A percentile compares a stretch with the other conserved stretches of the same genome.
Evolutionary conservation across 2,329 filamentous ascomycete genomes (phyloP).

Genomic region (Fusarium kyushuense): DNA sequence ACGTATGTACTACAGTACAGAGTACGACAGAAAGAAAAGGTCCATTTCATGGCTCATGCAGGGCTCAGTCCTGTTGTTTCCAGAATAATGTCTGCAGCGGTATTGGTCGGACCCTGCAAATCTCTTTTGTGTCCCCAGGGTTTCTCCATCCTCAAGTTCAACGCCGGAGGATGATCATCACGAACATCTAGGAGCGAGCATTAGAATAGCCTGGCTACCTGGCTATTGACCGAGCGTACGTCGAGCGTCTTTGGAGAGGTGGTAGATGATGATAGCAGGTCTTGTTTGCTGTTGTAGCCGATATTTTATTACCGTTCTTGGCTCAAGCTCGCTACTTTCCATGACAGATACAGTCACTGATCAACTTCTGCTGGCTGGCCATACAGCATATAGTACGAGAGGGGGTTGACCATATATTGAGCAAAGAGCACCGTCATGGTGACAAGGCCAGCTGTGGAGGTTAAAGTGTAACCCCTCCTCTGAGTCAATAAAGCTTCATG

Average conservation of each 20-base stretch:
- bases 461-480: slow-evolving; percentile 2
- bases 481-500: slow-evolving; percentile 12
- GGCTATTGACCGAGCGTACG: background rate
- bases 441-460: slow-evolving; percentile 17
- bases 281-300: background rate
- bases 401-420: slow-evolving; percentile 33
- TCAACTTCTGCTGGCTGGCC: background rate
- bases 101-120: slow-evolving; percentile 34
- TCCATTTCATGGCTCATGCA: slow-evolving; percentile 33
- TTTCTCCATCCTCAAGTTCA: slow-evolving; percentile 14
- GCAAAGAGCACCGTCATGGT: slow-evolving; percentile 40
- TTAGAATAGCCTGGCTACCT: background rate
- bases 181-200: slow-evolving; percentile 3
- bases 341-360: slow-evolving; percentile 7
- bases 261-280: background rate
- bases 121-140: slow-evolving; percentile 24
- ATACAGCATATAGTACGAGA: slow-evolving; percentile 11
- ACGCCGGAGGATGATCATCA: slow-evolving; percentile 1
- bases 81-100: slow-evolving; percentile 13
- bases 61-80: slow-evolving; percentile 31
- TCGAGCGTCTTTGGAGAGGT: background rate
- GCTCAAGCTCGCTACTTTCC: slow-evolving; percentile 4
- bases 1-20: slow-evolving; percentile 15
- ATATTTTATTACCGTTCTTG: slow-evolving; percentile 7
- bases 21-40: slow-evolving; percentile 20